These are phyloP conservation scores for Monosporascus sp. DNA, from an alignment of 2,329 filamentous ascomycete genomes.

Conservation along the genomic window DNA sequence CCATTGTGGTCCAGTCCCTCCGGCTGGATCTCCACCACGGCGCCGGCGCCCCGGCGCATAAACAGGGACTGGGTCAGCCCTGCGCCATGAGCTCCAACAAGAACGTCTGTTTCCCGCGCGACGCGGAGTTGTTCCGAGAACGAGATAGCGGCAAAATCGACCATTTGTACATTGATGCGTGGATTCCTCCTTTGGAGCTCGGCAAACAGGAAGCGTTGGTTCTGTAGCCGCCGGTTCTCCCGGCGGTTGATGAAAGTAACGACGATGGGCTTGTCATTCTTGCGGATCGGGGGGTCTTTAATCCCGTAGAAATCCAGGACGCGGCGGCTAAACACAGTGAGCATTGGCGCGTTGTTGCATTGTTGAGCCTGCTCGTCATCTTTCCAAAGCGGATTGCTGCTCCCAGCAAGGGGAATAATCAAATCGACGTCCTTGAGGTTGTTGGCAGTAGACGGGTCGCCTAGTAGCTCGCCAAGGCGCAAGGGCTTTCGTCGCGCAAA, in stretches of 20 bases:
- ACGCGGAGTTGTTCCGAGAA: constrained; percentile 32
- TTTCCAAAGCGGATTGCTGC: constrained; percentile 37
- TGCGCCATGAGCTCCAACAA: constrained; percentile 40
- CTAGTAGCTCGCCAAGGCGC: constrained; percentile 21
- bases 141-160: constrained; percentile 35
- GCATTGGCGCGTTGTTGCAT: constrained; percentile 26
- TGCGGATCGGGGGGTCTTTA: neutral
- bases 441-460: constrained; percentile 1
- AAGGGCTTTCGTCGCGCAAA: constrained; percentile 27
- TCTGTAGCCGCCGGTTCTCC: constrained; percentile 24
- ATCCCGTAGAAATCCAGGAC: constrained; percentile 26
- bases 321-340: constrained; percentile 29
- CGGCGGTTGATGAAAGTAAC: constrained; percentile 33
- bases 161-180: constrained; percentile 23
- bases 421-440: constrained; percentile 21
- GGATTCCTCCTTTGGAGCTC: constrained; percentile 18
- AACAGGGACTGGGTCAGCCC: constrained; percentile 39
- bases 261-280: constrained; percentile 12
- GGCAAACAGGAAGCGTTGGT: constrained; percentile 23
- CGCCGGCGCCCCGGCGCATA: constrained; percentile 25
- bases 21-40: constrained; percentile 39
- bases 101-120: constrained; percentile 32
- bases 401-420: constrained; percentile 35
- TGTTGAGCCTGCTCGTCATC: constrained; percentile 30
- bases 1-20: constrained; percentile 28